Base-by-base conservation (phyloP, 2,329 filamentous ascomycete genomes). In the Botryotinia convoluta region DNA sequence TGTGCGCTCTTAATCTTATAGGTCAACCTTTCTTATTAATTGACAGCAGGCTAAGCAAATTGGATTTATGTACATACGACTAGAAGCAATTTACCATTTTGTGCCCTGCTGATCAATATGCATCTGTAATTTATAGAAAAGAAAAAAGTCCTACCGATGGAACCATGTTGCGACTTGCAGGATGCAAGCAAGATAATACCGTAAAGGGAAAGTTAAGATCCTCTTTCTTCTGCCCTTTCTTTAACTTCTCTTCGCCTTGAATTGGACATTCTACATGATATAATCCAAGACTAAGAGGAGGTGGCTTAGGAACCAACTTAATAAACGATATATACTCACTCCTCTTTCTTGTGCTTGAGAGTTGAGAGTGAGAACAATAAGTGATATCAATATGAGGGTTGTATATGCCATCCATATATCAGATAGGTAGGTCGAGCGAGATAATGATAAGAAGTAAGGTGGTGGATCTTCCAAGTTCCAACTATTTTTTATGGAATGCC, bases 41-140 rank as follows among this genome's bases (percentile, higher is more conserved):
- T n/a, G 59, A 61, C 59, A 61, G 59, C 59, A 26, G 35, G 59
- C 32, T 61, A 20, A 26, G 35, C 32, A 61, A 39, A 29, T 26
- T 64, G 37, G 48, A 57, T 29, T 22, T 35, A 59, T 59, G 16
- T 60, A 12, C 22, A n/a, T 18, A 57, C 22, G 35, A 39, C 54
- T 42, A 48, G 35, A 61, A 51, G 35, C 26, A 26, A 61, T 63
- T 60, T 29, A 5, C 69, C 29, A 62, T 63, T 69, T 42, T 14
- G 26, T 37, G 69, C 69, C 69, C 69, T 62, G 59, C 69, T 71
- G 59, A 71, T 71, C 57, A 61, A 63, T 51, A 69, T 69, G 67
- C 67, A 69, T 60, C 67, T 69, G 67, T 39, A 69, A 69, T 69
- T 60, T 57, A 35, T 68, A 22, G 29, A 29, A 18, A 63, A 63